Conservation (phyloP, 1,284 basidiomycete genomes). For the Lentinula novae-zelandiae region DNA sequence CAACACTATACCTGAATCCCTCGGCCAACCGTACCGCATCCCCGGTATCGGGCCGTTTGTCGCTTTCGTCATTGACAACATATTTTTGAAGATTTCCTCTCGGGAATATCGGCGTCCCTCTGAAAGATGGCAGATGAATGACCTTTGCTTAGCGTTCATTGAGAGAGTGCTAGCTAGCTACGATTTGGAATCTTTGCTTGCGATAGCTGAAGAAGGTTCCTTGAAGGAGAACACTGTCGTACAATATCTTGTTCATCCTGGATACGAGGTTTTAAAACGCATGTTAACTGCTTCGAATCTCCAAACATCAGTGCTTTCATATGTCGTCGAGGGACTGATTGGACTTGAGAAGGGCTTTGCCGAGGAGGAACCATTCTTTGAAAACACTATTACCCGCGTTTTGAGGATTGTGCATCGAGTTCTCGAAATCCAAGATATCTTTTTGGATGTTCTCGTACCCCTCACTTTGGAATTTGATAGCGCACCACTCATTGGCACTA, state of each 20-base stretch:
- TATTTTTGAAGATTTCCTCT: slow-evolving; percentile 68
- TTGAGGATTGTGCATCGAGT: slow-evolving; percentile 82
- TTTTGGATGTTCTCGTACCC: slow-evolving; percentile 86
- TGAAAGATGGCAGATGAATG: slow-evolving; percentile 87
- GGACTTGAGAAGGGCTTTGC: slow-evolving; percentile 72
- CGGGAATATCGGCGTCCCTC: slow-evolving; percentile 74
- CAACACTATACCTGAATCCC: slow-evolving; percentile 72
- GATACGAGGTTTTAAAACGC: slow-evolving; percentile 82
- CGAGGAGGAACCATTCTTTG: slow-evolving; percentile 68
- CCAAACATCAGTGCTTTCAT: slow-evolving; percentile 70
- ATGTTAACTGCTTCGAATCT: slow-evolving; percentile 73
- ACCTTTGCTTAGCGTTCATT: slow-evolving; percentile 81
- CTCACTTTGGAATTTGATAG: slow-evolving; percentile 66
- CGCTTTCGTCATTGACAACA: slow-evolving; percentile 85
- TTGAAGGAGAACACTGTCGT: slow-evolving; percentile 50
- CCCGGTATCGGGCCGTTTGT: slow-evolving; percentile 79
- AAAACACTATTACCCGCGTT: slow-evolving; percentile 73
- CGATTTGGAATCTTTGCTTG: slow-evolving; percentile 67
- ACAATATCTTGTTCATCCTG: slow-evolving; percentile 74
- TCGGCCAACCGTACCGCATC: slow-evolving; percentile 72
- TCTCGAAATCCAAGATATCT: slow-evolving; percentile 84
- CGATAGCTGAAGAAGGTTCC: slow-evolving; percentile 44
- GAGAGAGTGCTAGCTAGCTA: slow-evolving; percentile 82
- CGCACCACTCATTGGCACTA: slow-evolving; percentile 45
- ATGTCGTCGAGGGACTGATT: slow-evolving; percentile 74